Percentiles rank a stretch among this genome's conserved stretches.
Conservation (phyloP, 2,329 filamentous ascomycete genomes). For the Mycosphaerelloides madeirae region DNA sequence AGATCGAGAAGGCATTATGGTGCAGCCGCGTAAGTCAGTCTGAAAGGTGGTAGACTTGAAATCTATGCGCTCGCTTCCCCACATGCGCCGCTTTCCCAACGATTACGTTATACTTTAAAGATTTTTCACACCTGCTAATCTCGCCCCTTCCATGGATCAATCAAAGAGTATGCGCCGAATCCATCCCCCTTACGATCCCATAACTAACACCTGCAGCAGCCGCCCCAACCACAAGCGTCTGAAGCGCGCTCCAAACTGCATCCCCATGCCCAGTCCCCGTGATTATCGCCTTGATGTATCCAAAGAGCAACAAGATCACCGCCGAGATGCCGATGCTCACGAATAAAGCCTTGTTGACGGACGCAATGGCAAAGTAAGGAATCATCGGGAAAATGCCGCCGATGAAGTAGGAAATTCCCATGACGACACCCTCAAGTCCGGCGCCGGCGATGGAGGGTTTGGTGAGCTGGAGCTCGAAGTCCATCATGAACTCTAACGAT, state of each 20-base stretch:
- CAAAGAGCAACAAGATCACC: constrained; percentile 48
- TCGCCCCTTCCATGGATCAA: too few species aligned
- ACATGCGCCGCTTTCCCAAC: too few species aligned
- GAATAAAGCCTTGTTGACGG: constrained; percentile 41
- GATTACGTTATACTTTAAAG: too few species aligned
- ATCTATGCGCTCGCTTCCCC: too few species aligned
- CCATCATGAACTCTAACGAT: constrained; percentile 56
- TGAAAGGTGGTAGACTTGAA: too few species aligned
- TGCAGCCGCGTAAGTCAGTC: too few species aligned
- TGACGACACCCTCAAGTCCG: constrained; percentile 43
- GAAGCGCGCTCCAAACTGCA: constrained; percentile 29
- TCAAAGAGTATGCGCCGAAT: too few species aligned
- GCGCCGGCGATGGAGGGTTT: constrained; percentile 41
- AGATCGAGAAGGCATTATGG: too few species aligned
- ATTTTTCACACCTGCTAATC: too few species aligned
- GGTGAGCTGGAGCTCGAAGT: constrained; percentile 52
- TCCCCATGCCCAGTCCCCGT: constrained; percentile 26
- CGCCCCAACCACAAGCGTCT: constrained; percentile 35
- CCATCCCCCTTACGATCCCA: constrained; percentile 36
- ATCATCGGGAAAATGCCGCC: constrained; percentile 44
- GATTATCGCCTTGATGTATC: constrained; percentile 44
- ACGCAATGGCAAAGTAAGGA: constrained; percentile 46
- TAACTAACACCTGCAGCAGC: constrained; percentile 36
- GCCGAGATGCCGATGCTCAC: constrained; percentile 51
- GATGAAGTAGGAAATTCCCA: constrained; percentile 37